Evolutionary conservation across 441 rosid species (phyloP), one percentile per base, ranked within the genome.

Genomic region (Gossypium gossypioides): DNA sequence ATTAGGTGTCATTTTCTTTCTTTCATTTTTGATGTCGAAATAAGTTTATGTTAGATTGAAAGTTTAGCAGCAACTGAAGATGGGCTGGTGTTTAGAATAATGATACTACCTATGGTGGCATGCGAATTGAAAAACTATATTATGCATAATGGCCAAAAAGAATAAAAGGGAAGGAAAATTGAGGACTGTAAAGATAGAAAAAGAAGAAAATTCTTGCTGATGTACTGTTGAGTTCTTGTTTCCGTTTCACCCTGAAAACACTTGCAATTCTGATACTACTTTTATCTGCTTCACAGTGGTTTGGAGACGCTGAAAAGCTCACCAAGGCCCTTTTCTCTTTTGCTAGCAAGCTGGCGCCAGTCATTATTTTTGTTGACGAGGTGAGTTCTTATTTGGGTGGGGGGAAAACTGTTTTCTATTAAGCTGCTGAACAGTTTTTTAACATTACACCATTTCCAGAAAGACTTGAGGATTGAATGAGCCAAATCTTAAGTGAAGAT

Each of bases 231-330:
- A 13, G 37, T 27, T 25, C 16, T 24, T n/a, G 0, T 57, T 16
- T 58, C 54, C 42, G 5, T 65, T 65, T 65, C 2, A 5, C 7
- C 10, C 3, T 6, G 10, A 37, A 73, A 32, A 64, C 55, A 61
- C 56, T 50, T 56, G 19, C 44, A 55, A 66, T n/a, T 34, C 12
- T 8, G 10, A 16, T 32, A 10, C 12, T 24, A 18, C 64, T 44
- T 71, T 60, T 64, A 34, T 63, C 79, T 69, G 66, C 34, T 40
- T 76, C 68, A 56, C 82, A 92, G 99, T 95, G 99, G 99, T 92
- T 91, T 79, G 99, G 99, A 83, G 99, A 95, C 73, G 97, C 99
- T 55, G 97, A 92, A 80, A 95, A 95, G 86, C 96, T 92, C 71
- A 95, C 99, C 6, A 91, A 88, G 80, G 97, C 97, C 69, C 89